Evolutionary conservation across 176 grass and related monocot genomes (phyloP).

Genomic region (Pharus latifolius): DNA sequence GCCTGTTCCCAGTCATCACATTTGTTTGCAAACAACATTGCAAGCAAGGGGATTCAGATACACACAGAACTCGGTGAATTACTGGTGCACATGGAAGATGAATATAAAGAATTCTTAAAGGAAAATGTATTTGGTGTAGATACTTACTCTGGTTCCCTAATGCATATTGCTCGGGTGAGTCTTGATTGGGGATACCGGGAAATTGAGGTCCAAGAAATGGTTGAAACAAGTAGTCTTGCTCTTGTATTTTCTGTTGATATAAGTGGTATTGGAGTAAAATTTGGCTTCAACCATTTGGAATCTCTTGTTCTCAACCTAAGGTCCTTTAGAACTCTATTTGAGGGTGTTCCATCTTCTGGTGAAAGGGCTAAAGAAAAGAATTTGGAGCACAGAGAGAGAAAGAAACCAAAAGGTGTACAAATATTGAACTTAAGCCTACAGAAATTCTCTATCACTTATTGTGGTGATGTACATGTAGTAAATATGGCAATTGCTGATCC

Average conservation of each 20-base stretch:
- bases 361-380: slow-evolving; percentile 46
- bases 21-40: slow-evolving; percentile 98
- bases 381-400: slow-evolving; percentile 39
- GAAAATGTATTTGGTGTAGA: slow-evolving; percentile 95
- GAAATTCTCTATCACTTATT: slow-evolving; percentile 77
- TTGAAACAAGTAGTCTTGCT: slow-evolving; percentile 48
- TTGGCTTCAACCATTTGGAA: slow-evolving; percentile 91
- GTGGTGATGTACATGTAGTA: slow-evolving; percentile 61
- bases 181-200: slow-evolving; percentile 91
- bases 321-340: slow-evolving; percentile 72
- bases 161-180: slow-evolving; percentile 82
- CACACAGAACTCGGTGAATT: slow-evolving; percentile 96
- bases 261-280: slow-evolving; percentile 74
- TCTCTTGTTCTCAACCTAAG: slow-evolving; percentile 63
- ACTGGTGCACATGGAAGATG: slow-evolving; percentile 89
- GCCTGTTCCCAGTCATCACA: slow-evolving; percentile 89
- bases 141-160: slow-evolving; percentile 69
- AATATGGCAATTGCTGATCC: slow-evolving; percentile 84
- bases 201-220: slow-evolving; percentile 58
- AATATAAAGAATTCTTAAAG: slow-evolving; percentile 82
- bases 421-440: slow-evolving; percentile 86
- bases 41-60: slow-evolving; percentile 88
- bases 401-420: slow-evolving; percentile 56
- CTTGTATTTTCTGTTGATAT: slow-evolving; percentile 78
- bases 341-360: slow-evolving; percentile 37